Percentiles rank a stretch among this genome's conserved stretches.
These are phyloP conservation scores for Boletellus ananas DNA, from an alignment of 768 basidiomycete species.

Conservation along the genomic window DNA sequence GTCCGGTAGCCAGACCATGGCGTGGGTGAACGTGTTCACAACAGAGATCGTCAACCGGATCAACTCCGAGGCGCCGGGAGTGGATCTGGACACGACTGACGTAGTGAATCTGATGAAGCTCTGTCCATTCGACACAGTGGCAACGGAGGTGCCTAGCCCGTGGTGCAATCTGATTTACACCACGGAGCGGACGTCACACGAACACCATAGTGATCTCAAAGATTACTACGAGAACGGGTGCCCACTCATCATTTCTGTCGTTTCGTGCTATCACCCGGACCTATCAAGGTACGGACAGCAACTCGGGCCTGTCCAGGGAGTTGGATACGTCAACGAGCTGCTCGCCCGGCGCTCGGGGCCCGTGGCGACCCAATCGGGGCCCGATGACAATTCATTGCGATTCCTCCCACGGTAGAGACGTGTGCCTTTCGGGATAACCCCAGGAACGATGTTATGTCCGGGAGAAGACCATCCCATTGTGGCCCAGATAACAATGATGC, in stretches of 20 bases:
- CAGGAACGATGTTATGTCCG: too few relatives aligned
- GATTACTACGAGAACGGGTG: slow-evolving; percentile 76
- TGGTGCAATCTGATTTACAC: slow-evolving; percentile 66
- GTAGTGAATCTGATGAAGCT: slow-evolving; percentile 58
- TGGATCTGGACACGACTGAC: slow-evolving; percentile 52
- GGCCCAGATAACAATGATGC: too few relatives aligned
- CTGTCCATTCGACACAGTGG: slow-evolving; percentile 72
- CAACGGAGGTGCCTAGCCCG: slow-evolving; percentile 43
- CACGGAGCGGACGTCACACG: slow-evolving; percentile 59
- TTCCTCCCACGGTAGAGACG: too few relatives aligned
- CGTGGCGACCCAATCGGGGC: too few relatives aligned
- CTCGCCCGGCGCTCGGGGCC: background rate
- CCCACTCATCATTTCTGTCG: background rate
- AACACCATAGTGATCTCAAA: slow-evolving; percentile 63
- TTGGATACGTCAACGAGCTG: background rate
- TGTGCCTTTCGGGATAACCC: too few relatives aligned
- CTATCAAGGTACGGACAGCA: background rate
- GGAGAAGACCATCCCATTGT: too few relatives aligned
- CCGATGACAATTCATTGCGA: too few relatives aligned
- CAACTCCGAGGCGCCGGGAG: slow-evolving; percentile 58
- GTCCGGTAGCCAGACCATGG: slow-evolving; percentile 37
- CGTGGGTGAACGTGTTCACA: slow-evolving; percentile 54
- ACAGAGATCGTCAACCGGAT: slow-evolving; percentile 52
- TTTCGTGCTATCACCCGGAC: too few relatives aligned
- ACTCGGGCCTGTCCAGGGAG: background rate